Evolutionary conservation across 2,329 filamentous ascomycete species (phyloP).

Genomic region (Fusarium bulbicola): DNA sequence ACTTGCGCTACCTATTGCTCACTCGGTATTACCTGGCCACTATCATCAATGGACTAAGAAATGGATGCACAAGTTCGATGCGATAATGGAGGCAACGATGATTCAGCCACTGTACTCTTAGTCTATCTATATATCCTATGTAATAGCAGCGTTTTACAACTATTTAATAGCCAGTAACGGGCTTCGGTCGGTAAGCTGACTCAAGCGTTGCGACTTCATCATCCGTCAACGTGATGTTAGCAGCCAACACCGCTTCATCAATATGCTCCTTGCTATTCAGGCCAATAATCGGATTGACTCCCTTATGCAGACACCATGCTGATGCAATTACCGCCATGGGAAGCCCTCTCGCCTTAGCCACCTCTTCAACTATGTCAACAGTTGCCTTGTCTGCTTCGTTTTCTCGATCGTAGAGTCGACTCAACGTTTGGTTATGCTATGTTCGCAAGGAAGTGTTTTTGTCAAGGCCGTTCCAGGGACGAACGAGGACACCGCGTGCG

Average conservation of each 20-base stretch:
- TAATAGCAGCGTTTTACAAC: rapidly evolving
- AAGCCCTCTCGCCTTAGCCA: neutral
- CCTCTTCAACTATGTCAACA: neutral
- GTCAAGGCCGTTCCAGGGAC: neutral
- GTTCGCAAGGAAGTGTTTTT: neutral
- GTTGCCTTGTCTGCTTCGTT: neutral
- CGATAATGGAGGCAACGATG: neutral
- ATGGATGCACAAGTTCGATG: neutral
- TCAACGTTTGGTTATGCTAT: neutral
- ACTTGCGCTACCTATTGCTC: neutral
- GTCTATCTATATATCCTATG: neutral
- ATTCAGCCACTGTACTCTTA: neutral
- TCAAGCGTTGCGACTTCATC: neutral
- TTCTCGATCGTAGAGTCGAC: neutral
- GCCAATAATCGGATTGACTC: neutral
- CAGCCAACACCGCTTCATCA: neutral
- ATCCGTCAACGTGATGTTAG: neutral
- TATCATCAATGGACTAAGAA: neutral
- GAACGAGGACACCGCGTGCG: neutral
- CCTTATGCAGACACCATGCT: neutral
- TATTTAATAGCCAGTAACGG: neutral
- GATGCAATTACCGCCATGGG: neutral
- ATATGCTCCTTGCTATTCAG: neutral
- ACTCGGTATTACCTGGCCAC: rapidly evolving
- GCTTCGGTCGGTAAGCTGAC: neutral